A percentile compares a stretch with the other conserved stretches of the same genome.
Conservation (phyloP, 2,329 filamentous ascomycete species). For the Bimuria novae-zelandiae region DNA sequence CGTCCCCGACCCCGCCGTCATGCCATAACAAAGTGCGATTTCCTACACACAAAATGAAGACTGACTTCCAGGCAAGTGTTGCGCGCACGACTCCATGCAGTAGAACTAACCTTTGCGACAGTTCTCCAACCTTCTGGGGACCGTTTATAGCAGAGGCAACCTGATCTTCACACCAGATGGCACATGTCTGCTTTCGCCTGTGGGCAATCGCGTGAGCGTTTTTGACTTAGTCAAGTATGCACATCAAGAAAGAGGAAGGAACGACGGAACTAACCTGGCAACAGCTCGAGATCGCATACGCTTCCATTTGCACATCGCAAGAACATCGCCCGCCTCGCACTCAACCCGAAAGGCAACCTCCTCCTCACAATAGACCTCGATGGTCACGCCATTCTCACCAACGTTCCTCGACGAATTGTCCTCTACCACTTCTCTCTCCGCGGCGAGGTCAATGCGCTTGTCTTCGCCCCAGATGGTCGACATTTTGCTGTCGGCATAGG, state of each 20-base stretch:
- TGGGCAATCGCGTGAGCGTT: slow-evolving; percentile 92
- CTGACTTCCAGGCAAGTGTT: slow-evolving; percentile 84
- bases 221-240: slow-evolving; percentile 93
- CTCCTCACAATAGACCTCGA: slow-evolving; percentile 93
- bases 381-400: slow-evolving; percentile 90
- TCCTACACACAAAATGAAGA: slow-evolving; percentile 75
- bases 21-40: slow-evolving; percentile 22
- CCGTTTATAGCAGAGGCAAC: slow-evolving; percentile 97
- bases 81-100: not conserved
- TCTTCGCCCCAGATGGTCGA: slow-evolving; percentile 87
- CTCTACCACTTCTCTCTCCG: slow-evolving; percentile 97
- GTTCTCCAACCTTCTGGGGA: slow-evolving; percentile 98
- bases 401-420: slow-evolving; percentile 80
- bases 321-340: slow-evolving; percentile 85
- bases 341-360: slow-evolving; percentile 88
- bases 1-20: slow-evolving; percentile 22
- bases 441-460: slow-evolving; percentile 76
- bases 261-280: slow-evolving; percentile 5
- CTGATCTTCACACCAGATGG: slow-evolving; percentile 96
- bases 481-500: slow-evolving; percentile 90
- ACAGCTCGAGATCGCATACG: slow-evolving; percentile 83
- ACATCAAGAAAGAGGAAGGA: not conserved
- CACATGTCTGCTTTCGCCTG: slow-evolving; percentile 91
- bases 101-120: slow-evolving; percentile 50
- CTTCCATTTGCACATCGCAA: slow-evolving; percentile 90